Evolutionary conservation across 2,329 filamentous ascomycete species (phyloP).

Genomic region (Cladosporium sp.): DNA sequence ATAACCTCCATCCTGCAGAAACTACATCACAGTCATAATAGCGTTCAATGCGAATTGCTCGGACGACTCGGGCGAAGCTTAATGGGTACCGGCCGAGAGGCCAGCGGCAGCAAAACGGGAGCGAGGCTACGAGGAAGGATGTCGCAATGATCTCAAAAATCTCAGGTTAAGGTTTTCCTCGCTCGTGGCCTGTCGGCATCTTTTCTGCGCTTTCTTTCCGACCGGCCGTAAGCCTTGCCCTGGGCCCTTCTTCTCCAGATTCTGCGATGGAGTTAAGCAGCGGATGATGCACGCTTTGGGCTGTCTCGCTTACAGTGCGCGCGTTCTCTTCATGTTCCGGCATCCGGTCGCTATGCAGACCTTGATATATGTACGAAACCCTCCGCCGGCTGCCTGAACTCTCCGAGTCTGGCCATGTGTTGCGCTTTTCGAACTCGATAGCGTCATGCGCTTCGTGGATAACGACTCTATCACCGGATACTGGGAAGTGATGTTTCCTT

Average conservation of each 20-base stretch:
- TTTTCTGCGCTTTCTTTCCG: conserved; percentile 4
- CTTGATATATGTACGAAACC: neutral
- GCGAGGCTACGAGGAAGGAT: too few relatives aligned
- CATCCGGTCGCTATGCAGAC: conserved; percentile 10
- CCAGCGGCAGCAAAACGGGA: conserved; percentile 7
- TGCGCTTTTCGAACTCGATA: neutral
- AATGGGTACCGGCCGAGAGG: conserved; percentile 6
- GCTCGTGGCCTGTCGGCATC: neutral
- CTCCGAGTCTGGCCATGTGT: neutral
- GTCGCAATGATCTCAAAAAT: neutral
- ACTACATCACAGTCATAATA: conserved; percentile 2
- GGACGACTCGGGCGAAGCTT: conserved; percentile 6
- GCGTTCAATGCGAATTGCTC: neutral
- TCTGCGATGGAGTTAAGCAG: neutral
- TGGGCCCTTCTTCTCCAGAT: neutral
- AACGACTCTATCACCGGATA: neutral
- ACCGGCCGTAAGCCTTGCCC: neutral
- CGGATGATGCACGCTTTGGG: neutral
- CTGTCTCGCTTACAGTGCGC: neutral
- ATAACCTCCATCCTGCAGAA: neutral
- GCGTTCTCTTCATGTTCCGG: conserved; percentile 5
- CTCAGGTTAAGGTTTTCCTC: conserved; percentile 6
- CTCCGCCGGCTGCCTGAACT: neutral
- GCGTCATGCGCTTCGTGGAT: neutral
- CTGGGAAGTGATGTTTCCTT: too few relatives aligned